Base-by-base conservation (phyloP, 2,329 filamentous ascomycete genomes). In the Arthrocladium fulminans region DNA sequence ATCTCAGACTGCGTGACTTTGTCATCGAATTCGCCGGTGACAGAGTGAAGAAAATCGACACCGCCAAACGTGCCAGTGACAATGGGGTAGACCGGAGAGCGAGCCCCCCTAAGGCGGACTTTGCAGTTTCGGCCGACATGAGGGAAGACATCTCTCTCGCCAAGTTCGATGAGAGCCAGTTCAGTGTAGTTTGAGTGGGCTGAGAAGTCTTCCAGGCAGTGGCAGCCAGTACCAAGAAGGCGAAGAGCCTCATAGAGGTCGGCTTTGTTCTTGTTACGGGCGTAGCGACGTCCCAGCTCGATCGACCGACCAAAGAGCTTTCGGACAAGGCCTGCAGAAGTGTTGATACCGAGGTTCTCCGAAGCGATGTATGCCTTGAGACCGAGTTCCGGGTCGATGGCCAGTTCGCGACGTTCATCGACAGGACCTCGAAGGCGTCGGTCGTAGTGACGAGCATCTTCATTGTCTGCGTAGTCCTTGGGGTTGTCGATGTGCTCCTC, bases 331-430 rank as follows among this genome's bases (percentile, higher is more conserved):
- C 75, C 73, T 49, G 88, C 84, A 42, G 87, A 94, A 38, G 85
- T 94, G 68, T 85, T 86, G 63, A 94, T 92, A 39, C 79, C 78
- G 50, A 76, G 69, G 44, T 79, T 71, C 64, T 96, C 89, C 54
- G 88, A 88, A 32, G 89, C 88, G 65, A 96, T 96, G 68, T 96
- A 96, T 65, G 89, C 92, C 72, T 97, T 97, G 69, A 94, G 61
- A 58, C 84, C 85, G 4, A 82, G 83, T 47, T 79, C 70, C 1
- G 78, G 75, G 59, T 97, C 87, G 59, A 97, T 77, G 39, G 77
- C 79, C 29, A 96, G 75, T 69, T 96, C 90, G 44, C 79, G 75
- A 22, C 73, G 62, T 69, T 94, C 88, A 55, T 95, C 78, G 39
- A 97, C 73, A 0, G 86, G 87, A 1, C 82, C 88, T 62, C 90